Evolutionary conservation across 208 protist genomes (phyloP).

Genomic region (Histomonas meleagridis): DNA sequence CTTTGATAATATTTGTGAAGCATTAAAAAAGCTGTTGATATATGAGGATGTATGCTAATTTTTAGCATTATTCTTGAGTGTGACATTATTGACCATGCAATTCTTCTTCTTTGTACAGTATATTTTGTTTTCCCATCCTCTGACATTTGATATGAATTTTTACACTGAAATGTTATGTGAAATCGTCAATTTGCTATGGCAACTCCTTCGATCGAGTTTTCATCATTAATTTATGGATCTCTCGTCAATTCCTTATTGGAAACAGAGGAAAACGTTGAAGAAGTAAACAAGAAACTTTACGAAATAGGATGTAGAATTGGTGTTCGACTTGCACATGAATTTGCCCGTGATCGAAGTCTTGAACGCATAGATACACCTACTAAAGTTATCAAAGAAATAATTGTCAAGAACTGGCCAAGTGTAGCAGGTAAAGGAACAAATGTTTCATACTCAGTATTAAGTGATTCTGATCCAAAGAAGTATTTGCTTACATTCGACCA

Average conservation of each 20-base stretch:
- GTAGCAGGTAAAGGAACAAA: too few relatives aligned
- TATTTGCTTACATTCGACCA: neutral
- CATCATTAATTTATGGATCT: conserved; percentile 7
- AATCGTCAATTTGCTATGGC: too few relatives aligned
- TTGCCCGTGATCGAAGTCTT: neutral
- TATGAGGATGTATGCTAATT: neutral
- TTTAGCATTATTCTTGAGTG: neutral
- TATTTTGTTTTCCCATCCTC: too few relatives aligned
- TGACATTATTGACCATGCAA: neutral
- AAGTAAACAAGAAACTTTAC: conserved; percentile 15
- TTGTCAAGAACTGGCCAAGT: neutral
- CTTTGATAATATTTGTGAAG: neutral
- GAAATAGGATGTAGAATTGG: conserved; percentile 17
- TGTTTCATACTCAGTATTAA: neutral
- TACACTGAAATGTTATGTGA: too few relatives aligned
- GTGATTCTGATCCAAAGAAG: neutral
- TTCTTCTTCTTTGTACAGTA: too few relatives aligned
- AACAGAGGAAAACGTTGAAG: neutral
- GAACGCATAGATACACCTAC: conserved; percentile 1
- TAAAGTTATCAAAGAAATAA: neutral
- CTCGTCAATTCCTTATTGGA: neutral
- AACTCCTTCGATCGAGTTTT: neutral
- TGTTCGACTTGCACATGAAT: neutral
- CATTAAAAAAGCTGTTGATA: neutral
- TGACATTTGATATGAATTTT: too few relatives aligned